Conservation (phyloP, 495 filamentous ascomycete genomes). For the Xylaria intraflava region DNA sequence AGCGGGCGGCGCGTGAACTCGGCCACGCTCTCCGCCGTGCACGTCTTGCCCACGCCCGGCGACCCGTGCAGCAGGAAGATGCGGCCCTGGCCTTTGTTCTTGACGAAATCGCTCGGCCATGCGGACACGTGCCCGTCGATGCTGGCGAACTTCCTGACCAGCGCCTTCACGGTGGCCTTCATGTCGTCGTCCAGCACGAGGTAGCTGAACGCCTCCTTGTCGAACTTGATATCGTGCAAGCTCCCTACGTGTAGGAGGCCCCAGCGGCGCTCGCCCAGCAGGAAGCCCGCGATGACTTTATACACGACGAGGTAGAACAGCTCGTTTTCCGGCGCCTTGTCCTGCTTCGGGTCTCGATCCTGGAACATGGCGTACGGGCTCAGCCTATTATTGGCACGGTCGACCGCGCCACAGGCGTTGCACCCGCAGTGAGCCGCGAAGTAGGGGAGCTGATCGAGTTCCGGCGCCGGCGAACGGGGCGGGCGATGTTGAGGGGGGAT, state of each 20-base stretch:
- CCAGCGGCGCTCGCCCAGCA: constrained; percentile 35
- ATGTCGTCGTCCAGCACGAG: constrained; percentile 24
- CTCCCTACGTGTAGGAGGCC: constrained; percentile 23
- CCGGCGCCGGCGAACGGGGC: not conserved
- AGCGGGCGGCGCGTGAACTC: constrained; percentile 34
- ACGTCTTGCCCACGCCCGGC: constrained; percentile 23
- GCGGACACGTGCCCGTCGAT: constrained; percentile 15
- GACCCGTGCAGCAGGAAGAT: constrained; percentile 23
- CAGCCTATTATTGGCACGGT: constrained; percentile 4
- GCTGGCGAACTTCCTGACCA: constrained; percentile 23
- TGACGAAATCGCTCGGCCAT: constrained; percentile 25
- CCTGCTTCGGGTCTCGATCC: constrained; percentile 25
- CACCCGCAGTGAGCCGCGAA: constrained; percentile 28
- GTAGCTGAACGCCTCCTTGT: constrained; percentile 22
- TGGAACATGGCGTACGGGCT: constrained; percentile 30
- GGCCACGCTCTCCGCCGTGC: constrained; percentile 33
- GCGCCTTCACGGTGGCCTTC: constrained; percentile 19
- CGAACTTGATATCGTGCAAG: constrained; percentile 18
- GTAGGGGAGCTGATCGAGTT: constrained; percentile 29
- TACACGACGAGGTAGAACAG: constrained; percentile 30
- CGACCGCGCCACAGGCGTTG: constrained; percentile 14
- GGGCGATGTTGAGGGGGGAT: not conserved
- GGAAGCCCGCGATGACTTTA: constrained; percentile 31
- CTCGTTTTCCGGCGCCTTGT: constrained; percentile 22
- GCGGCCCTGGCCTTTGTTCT: constrained; percentile 24